These are phyloP conservation scores for Pleurostoma richardsiae DNA, from an alignment of 2,329 filamentous ascomycete species.

Conservation along the genomic window DNA sequence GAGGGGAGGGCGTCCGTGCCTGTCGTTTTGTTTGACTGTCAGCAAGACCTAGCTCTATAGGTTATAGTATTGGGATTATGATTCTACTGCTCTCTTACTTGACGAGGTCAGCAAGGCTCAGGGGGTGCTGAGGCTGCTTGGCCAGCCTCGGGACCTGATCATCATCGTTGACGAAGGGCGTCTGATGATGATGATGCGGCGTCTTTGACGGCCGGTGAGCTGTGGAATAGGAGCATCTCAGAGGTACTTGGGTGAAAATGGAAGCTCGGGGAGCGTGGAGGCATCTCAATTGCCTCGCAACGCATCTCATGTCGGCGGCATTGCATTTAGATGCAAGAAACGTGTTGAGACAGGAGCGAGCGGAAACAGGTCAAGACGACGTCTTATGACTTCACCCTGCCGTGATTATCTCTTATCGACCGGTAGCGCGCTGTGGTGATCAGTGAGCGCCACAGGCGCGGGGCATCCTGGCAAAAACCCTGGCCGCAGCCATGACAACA, in stretches of 20 bases:
- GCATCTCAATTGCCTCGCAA: conserved; percentile 32
- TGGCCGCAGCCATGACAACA: too few relatives aligned
- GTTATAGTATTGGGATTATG: neutral
- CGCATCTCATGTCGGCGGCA: conserved; percentile 40
- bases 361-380: neutral
- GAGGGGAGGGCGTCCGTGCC: conserved; percentile 77
- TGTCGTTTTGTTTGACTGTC: conserved; percentile 18
- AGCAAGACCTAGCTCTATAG: too few relatives aligned
- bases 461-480: too few relatives aligned
- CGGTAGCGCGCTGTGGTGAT: too few relatives aligned
- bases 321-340: conserved; percentile 18
- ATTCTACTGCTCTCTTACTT: conserved; percentile 53
- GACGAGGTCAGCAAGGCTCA: conserved; percentile 84
- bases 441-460: too few relatives aligned
- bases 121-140: conserved; percentile 68
- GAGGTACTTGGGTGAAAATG: neutral
- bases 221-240: conserved; percentile 1
- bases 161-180: conserved; percentile 50
- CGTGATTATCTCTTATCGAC: too few relatives aligned
- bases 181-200: conserved; percentile 36
- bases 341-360: neutral
- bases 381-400: too few relatives aligned
- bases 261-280: conserved; percentile 15
- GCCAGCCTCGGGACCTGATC: conserved; percentile 77
- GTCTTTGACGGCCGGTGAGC: conserved; percentile 19